These are phyloP conservation scores for Toxoplasma gondii DNA, from an alignment of 169 alveolate species.

Conservation along the genomic window DNA sequence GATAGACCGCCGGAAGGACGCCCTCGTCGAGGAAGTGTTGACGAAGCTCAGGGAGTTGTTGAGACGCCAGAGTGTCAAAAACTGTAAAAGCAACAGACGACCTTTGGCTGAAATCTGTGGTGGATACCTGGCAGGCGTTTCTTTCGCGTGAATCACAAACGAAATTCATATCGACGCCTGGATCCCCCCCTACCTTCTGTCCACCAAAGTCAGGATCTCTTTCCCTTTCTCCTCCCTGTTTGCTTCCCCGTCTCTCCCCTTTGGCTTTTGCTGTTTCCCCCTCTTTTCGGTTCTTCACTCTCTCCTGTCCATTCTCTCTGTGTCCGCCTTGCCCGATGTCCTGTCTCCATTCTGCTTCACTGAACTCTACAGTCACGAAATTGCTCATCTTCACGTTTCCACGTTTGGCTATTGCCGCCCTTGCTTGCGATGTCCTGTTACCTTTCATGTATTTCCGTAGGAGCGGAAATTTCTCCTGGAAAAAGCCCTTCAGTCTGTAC, in stretches of 20 bases:
- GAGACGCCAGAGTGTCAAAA: constrained; percentile 5
- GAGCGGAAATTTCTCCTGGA: constrained; percentile 74
- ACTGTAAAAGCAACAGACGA: not conserved
- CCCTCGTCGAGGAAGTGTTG: constrained; percentile 73
- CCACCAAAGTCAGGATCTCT: not conserved
- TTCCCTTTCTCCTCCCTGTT: not conserved
- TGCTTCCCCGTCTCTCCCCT: not conserved
- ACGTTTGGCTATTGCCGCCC: not conserved
- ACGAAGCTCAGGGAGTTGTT: constrained; percentile 62
- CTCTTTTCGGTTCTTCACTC: not conserved
- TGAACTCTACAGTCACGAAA: not conserved
- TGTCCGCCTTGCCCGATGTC: no score
- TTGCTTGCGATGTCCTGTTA: not conserved
- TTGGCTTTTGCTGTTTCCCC: not conserved
- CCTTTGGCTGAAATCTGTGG: not conserved
- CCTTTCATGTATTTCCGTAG: constrained; percentile 54
- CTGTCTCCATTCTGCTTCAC: no score
- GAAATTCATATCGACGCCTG: not conserved
- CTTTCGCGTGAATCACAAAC: not conserved
- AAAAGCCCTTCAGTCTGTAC: constrained; percentile 73
- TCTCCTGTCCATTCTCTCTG: not conserved
- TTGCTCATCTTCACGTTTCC: no score
- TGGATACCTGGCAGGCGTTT: not conserved
- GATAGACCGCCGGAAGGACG: constrained; percentile 70
- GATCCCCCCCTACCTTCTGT: not conserved